phyloP scores from a whole-genome alignment of 352 stramenopile genomes.

The Pythium rhizo-oryzae region DNA sequence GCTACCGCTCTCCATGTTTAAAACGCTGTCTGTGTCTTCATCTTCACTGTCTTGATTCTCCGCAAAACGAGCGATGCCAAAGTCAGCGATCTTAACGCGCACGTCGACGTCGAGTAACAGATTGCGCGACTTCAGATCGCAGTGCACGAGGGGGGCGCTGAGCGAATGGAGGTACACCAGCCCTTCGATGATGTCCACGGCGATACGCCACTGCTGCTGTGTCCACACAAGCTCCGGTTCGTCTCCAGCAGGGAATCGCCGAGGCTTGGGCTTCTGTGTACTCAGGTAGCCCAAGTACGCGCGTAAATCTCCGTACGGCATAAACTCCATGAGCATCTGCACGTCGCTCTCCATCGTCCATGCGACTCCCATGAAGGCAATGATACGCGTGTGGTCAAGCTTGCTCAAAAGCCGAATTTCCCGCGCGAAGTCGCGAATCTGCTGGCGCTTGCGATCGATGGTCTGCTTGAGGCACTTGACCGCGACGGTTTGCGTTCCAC shows the following conservation, averaged over 20 bases:
- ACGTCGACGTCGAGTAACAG: conserved; percentile 58
- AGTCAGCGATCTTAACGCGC: conserved; percentile 71
- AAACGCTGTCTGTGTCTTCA: conserved; percentile 24
- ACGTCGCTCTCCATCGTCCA: conserved; percentile 43
- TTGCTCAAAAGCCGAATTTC: conserved; percentile 27
- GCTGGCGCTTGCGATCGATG: conserved; percentile 11
- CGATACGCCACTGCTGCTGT: conserved; percentile 35
- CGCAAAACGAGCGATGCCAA: conserved; percentile 51
- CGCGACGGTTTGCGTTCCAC: conserved; percentile 24
- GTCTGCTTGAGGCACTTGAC: conserved; percentile 32
- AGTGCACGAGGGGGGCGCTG: conserved; percentile 56
- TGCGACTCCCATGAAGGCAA: conserved; percentile 37
- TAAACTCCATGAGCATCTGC: conserved; percentile 38
- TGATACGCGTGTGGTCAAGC: conserved; percentile 36
- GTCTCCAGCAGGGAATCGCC: background rate
- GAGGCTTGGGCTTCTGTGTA: conserved; percentile 12
- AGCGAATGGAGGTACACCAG: conserved; percentile 72
- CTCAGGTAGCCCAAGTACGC: conserved; percentile 27
- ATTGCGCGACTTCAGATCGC: conserved; percentile 74
- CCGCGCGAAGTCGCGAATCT: conserved; percentile 24
- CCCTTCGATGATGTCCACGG: conserved; percentile 59
- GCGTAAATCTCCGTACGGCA: conserved; percentile 37
- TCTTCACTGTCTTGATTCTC: background rate
- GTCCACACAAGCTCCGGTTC: conserved; percentile 16
- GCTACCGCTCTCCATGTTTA: conserved; percentile 13